Evolutionary conservation across 257 asterid genomes (phyloP), one percentile per base, ranked within the genome.

Genomic region (Solanum gracilifrons): DNA sequence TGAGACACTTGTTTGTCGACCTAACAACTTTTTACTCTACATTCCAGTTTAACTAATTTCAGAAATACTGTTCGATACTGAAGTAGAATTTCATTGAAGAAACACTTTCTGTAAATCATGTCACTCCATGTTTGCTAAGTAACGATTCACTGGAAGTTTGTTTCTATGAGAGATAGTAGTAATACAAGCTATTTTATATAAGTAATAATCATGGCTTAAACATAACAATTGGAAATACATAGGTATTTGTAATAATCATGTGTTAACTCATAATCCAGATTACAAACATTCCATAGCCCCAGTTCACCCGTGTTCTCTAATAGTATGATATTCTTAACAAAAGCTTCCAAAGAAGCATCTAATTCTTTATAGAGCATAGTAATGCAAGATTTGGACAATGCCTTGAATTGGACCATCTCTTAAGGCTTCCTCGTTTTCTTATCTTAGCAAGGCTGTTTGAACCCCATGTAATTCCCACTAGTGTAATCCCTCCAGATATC

Each of bases 401-500:
- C 68, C 68, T 46, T 16, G 68, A 80, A 80, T 4, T 46, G 68
- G 85, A 46, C 10, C 43, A 79, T 82, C 27, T 48, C 41, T 48
- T 3, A 29, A 48, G 37, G 33, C 16, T 27, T 16, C 16, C 15
- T 25, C 9, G 9, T 27, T 43, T 48, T 82, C 12, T 10, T 29
- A 48, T 79, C 55, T 93, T 88, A 93, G 90, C 98, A 96, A 11
- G 97, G 98, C 86, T 74, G 88, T 82, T 93, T 95, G 93, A 96
- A 96, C 21, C 98, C 98, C 98, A 96, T 96, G 88, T 90, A 92
- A 88, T 88, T 82, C 69, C 99, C 99, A 83, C 84, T 92, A 6
- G 16, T 87, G 88, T 92, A 95, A 89, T 94, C 96, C 46, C 88
- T 90, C 98, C 96, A 95, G n/a, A 92, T 95, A 88, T 92, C 92